phyloP scores from a whole-genome alignment of 2,329 filamentous ascomycete genomes.

The Chrysoporthe austroafricana region DNA sequence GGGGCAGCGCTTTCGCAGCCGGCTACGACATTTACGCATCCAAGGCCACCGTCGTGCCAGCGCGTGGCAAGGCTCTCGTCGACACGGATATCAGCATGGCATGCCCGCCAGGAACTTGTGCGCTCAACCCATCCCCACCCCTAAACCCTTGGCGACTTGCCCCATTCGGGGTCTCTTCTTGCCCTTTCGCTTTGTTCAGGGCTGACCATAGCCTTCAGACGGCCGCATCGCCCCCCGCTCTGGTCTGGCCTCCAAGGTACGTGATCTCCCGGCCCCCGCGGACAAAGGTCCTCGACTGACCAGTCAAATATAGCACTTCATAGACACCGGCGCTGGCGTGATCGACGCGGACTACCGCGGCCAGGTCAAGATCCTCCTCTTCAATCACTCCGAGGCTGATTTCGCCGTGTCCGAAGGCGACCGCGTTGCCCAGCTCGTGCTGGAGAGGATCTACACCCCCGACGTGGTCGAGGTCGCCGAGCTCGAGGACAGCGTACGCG shows the following conservation, averaged over 20 bases:
- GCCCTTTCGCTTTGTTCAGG: neutral
- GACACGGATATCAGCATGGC: constrained; percentile 92
- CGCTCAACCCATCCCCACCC: constrained; percentile 36
- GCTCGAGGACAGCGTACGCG: constrained; percentile 87
- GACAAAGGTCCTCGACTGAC: neutral
- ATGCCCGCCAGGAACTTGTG: constrained; percentile 88
- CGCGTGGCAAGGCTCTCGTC: constrained; percentile 82
- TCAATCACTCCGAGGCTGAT: constrained; percentile 85
- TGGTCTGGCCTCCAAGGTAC: constrained; percentile 78
- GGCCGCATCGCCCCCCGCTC: constrained; percentile 88
- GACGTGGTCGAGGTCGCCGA: constrained; percentile 88
- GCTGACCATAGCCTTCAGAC: constrained; percentile 54
- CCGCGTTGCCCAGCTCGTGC: constrained; percentile 87
- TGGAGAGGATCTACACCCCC: constrained; percentile 94
- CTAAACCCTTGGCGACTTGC: too few species aligned
- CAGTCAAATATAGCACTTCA: constrained; percentile 66
- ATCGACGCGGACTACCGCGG: constrained; percentile 98
- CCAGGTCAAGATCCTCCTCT: constrained; percentile 90
- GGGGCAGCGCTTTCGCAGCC: constrained; percentile 86
- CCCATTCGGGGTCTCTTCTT: neutral
- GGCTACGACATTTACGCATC: constrained; percentile 93
- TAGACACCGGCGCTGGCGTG: constrained; percentile 93
- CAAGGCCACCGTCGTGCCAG: constrained; percentile 74
- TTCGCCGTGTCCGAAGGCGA: constrained; percentile 85
- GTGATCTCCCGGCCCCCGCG: neutral